These are phyloP conservation scores for Chaetomium olivaceum DNA, from an alignment of 2,329 filamentous ascomycete genomes.

Conservation along the genomic window DNA sequence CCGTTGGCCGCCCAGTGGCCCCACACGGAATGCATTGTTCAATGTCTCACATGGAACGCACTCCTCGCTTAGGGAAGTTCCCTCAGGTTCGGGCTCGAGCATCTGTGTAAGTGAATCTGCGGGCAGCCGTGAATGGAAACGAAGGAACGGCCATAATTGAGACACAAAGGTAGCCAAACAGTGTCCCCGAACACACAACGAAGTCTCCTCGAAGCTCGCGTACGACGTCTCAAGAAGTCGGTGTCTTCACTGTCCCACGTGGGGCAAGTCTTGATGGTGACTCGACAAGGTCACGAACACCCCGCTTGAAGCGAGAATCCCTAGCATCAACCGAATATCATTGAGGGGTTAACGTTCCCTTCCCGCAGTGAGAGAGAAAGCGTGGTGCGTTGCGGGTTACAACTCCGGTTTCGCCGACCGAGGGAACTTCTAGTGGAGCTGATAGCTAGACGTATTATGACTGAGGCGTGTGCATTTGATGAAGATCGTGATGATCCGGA, in stretches of 20 bases:
- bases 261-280: neutral
- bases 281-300: neutral
- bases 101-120: slow-evolving; percentile 3
- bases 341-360: slow-evolving; percentile 5
- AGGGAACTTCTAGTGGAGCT: neutral
- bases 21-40: slow-evolving; percentile 8
- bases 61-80: neutral
- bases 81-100: neutral
- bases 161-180: neutral
- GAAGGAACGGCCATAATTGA: neutral
- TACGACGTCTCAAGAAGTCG: neutral
- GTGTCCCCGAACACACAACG: slow-evolving; percentile 4
- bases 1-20: slow-evolving; percentile 11
- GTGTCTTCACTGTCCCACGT: slow-evolving; percentile 17
- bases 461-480: neutral
- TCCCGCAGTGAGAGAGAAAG: neutral
- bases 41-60: slow-evolving; percentile 14
- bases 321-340: neutral
- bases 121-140: slow-evolving; percentile 14
- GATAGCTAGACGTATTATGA: neutral
- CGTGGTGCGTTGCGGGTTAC: slow-evolving; percentile 1
- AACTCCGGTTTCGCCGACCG: slow-evolving; percentile 6
- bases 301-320: neutral
- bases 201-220: slow-evolving; percentile 7
- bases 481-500: slow-evolving; percentile 14